Evolutionary conservation across 176 grass and related monocot species (phyloP), one percentile per base, ranked within the genome.

Genomic region (Oryza coarctata): DNA sequence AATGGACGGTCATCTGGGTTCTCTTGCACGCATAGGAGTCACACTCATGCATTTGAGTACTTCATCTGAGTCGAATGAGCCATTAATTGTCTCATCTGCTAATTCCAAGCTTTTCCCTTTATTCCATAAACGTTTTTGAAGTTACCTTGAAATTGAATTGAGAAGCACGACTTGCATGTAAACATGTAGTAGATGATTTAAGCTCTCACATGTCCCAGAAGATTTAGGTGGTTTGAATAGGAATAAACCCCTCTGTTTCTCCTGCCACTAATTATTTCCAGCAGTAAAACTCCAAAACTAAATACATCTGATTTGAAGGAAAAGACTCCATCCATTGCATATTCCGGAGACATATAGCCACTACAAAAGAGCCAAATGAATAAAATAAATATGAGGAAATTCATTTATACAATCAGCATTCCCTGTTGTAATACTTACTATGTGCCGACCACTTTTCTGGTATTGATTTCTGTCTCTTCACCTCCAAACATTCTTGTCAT

Each of bases 401-500:
- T 72, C 17, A 47, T 86, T 67, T 67, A 12, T 35, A 29, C 35
- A 30, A 67, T 68, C 45, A 68, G 20, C 27, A 71, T 84, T 40
- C 7, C n/a, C 2, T 68, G 20, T 45, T 47, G 74, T 25, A 31
- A 62, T 71, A 89, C 91, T 97, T 88, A 97, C 94, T 94, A 88
- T 86, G 91, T 97, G 35, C 94, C 94, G 38, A 90, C 94, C 57
- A 97, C 87, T 86, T 89, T 85, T 9, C 50, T 68, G 12, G 94
- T 88, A 62, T 89, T 90, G 75, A 87, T 89, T 88, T 88, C 91
- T 20, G 89, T 86, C 70, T 94, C 87, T 52, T 94, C 91, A 20
- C 83, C 79, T 38, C 85, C 87, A 86, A 97, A 97, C 28, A 94
- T 85, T 84, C 92, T 91, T 32, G 91, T 91, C 91, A 94, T 76